Base-by-base conservation (phyloP, 1,284 basidiomycete species). In the Hymenochaete sp. region DNA sequence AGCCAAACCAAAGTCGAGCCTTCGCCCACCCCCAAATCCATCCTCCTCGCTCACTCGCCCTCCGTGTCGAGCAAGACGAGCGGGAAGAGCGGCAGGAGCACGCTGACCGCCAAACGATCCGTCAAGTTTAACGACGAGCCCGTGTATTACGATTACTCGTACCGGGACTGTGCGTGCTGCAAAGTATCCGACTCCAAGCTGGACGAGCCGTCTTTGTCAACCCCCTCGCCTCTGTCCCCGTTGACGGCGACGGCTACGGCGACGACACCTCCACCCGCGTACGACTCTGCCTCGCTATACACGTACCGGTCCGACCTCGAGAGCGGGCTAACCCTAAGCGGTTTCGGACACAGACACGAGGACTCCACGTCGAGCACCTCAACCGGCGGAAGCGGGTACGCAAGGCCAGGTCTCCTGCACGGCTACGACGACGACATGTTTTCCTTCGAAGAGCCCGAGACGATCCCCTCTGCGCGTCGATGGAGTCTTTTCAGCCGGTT, bases 1-100 rank as follows among this genome's bases (percentile, higher is more conserved):
- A 78, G 53, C 86, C 48, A 50, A 19, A 50, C 48, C 14, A 50
- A 50, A 26, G 48, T 50, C 14, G 48, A 45, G 16, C 38, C 29
- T 24, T 27, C 31, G 7, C 44, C 48, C 16, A 25, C 39, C 14
- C 48, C 43, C 14, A 45, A 45, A 5, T 51, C 49, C n/a, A 51
- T 51, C 27, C 49, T 51, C 21, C 48, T 49, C 29, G 18, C 25
- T 11, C 43, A 45, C 16, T 47, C 49, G 3, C 41, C 49, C 7
- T 51, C 49, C n/a, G 45, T 51, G 14, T 47, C 49, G 6, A 51
- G 49, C 32, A 41, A 31, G 4, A 47, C 44, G 24, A 45, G 35
- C 19, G 42, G 41, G 4, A 47, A 44, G 24, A 45, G 35, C 19
- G 32, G 42, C 9, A 41, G 38, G n/a, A 49, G 47, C 47, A 50